A percentile compares a stretch with the other conserved stretches of the same genome.
Conservation (phyloP, 441 rosid genomes). For the Cnidoscolus chayamansa region DNA sequence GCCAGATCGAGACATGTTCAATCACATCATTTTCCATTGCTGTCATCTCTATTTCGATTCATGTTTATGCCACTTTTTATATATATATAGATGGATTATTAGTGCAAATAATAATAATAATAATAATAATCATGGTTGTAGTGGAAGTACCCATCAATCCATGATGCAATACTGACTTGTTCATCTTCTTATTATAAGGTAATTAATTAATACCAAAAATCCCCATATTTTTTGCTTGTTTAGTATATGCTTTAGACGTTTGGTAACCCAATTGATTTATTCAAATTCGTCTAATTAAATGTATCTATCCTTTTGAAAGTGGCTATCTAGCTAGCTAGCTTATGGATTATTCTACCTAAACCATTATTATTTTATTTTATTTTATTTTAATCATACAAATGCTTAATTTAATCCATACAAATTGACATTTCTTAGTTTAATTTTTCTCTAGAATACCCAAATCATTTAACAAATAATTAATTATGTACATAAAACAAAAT, state of each 20-base stretch:
- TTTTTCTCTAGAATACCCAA: neutral
- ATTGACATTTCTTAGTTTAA: too few species aligned
- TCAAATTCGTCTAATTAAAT: neutral
- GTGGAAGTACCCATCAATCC: neutral
- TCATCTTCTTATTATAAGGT: neutral
- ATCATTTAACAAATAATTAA: neutral
- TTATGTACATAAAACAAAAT: neutral
- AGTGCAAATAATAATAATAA: too few species aligned
- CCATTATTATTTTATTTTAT: neutral
- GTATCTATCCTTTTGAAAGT: constrained; percentile 4
- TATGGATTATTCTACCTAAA: neutral
- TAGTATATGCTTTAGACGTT: neutral
- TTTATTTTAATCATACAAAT: neutral
- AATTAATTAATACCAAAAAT: neutral
- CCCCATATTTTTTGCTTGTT: neutral
- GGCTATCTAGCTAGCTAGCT: neutral
- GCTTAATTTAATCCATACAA: neutral
- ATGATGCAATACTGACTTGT: constrained; percentile 2
- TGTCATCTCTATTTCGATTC: neutral
- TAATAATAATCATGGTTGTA: constrained; percentile 16
- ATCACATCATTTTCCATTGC: constrained; percentile 9
- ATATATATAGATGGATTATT: too few species aligned
- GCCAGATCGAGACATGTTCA: constrained; percentile 34
- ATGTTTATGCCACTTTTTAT: neutral
- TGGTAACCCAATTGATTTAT: neutral